Base-by-base conservation (phyloP, 306 rosid species). In the Castanea sativa region DNA sequence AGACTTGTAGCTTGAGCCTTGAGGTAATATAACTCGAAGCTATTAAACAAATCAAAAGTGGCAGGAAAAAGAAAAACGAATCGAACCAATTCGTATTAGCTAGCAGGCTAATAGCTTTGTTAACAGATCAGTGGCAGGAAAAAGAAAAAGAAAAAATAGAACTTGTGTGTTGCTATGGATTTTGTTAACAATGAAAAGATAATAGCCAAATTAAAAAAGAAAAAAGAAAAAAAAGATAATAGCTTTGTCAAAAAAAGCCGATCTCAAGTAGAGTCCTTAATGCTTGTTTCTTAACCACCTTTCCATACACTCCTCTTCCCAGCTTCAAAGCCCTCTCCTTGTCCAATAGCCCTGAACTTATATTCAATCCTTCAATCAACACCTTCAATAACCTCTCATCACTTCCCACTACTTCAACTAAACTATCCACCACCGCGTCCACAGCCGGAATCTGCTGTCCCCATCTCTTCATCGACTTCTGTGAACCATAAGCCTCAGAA, bases 291-390 rank as follows among this genome's bases (percentile, higher is more conserved):
- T 94, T 92, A 85, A 83, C 79, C 1, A 81, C 89, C 76, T 90
- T 92, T 5, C 97, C 97, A 77, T 80, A 92, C 58, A 91, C 85
- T 4, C 92, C 95, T 83, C 87, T 91, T 29, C 87, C 90, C 84
- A 92, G 55, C 84, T 87, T 91, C 80, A 88, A 78, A 73, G 85
- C 81, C 58, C 78, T 88, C 52, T 90, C 97, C 88, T 81, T 86
- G 72, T 85, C 91, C 67, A 80, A 55, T 30, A 52, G 76, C n/a
- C 90, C 91, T 5, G 81, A 73, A 23, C 79, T 79, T 71, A 82
- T 91, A 86, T 87, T 92, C 74, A 87, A 6, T 61, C 84, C 86
- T 43, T 85, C 95, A 79, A 83, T 67, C 73, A 82, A 6, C 19
- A 89, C 78, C 88, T 80, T 92, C 55, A 89, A 84, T 25, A 91